Conservation (phyloP, 192 early-diverging fungal genomes). For the Umbelopsis vinacea region DNA sequence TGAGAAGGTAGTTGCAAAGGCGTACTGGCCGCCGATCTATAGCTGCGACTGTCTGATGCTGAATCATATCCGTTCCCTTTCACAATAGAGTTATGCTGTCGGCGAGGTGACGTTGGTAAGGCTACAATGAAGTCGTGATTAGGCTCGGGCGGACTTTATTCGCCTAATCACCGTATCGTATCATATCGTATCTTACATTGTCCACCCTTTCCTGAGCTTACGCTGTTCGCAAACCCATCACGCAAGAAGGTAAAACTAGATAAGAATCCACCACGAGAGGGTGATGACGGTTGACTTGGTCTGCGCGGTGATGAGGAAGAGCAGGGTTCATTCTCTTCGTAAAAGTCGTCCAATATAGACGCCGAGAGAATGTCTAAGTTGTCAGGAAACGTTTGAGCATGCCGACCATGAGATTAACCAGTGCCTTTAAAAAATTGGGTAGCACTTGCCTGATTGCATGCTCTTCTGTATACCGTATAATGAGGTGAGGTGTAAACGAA, state of each 20-base stretch:
- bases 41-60: background rate
- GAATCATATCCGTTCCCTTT: background rate
- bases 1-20: background rate
- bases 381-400: background rate
- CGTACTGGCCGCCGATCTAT: too few relatives aligned
- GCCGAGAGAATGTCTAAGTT: constrained; percentile 16
- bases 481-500: background rate
- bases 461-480: background rate
- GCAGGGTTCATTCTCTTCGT: constrained; percentile 13
- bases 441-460: background rate
- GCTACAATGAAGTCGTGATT: background rate
- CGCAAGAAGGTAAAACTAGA: constrained; percentile 11
- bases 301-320: background rate
- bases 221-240: background rate
- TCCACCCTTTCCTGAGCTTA: background rate
- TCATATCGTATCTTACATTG: constrained; percentile 9
- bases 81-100: background rate
- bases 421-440: background rate
- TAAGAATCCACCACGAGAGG: constrained; percentile 8
- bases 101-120: background rate
- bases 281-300: background rate
- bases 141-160: constrained; percentile 4
- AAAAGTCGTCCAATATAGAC: constrained; percentile 20
- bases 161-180: background rate
- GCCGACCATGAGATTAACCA: too few relatives aligned